Percentiles rank a stretch among this genome's conserved stretches.
Evolutionary conservation across 2,329 filamentous ascomycete genomes (phyloP).

Genomic region (Fusarium mundagurra): DNA sequence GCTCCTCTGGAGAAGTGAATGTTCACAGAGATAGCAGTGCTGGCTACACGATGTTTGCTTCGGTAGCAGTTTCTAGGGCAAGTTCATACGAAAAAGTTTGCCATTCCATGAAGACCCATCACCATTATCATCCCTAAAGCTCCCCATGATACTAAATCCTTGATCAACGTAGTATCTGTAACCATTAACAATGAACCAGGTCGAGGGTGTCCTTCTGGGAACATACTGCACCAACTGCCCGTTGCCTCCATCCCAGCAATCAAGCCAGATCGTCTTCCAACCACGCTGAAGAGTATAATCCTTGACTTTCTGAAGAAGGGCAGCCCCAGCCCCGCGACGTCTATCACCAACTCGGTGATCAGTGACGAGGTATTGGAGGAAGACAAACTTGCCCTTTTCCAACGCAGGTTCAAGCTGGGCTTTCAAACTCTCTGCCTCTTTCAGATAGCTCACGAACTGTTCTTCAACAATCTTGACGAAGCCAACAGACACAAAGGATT

Average conservation of each 20-base stretch:
- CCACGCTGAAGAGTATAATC: constrained; percentile 25
- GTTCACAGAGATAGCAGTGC: too few relatives aligned
- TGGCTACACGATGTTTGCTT: background rate
- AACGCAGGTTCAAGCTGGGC: constrained; percentile 15
- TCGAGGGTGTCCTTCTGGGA: background rate
- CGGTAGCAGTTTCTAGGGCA: constrained; percentile 11
- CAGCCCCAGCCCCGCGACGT: constrained; percentile 26
- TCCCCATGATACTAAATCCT: constrained; percentile 24
- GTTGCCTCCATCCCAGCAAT: constrained; percentile 42
- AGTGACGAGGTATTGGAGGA: constrained; percentile 25
- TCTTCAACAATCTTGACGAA: constrained; percentile 16
- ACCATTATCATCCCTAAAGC: constrained; percentile 6
- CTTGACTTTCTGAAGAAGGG: constrained; percentile 28
- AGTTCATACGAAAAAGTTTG: constrained; percentile 29
- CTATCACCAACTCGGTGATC: constrained; percentile 18
- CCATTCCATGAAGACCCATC: constrained; percentile 21
- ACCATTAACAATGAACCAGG: constrained; percentile 8
- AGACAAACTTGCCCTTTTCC: constrained; percentile 25
- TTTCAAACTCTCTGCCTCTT: constrained; percentile 14
- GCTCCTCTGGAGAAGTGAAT: constrained; percentile 21
- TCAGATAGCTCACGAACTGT: constrained; percentile 19
- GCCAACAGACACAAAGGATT: constrained; percentile 20
- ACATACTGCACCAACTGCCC: constrained; percentile 36
- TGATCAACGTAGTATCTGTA: constrained; percentile 34
- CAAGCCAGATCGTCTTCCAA: constrained; percentile 39